A percentile compares a stretch with the other conserved stretches of the same genome.
Evolutionary conservation across 2,329 filamentous ascomycete genomes (phyloP).

Genomic region (Colletotrichum sp.): DNA sequence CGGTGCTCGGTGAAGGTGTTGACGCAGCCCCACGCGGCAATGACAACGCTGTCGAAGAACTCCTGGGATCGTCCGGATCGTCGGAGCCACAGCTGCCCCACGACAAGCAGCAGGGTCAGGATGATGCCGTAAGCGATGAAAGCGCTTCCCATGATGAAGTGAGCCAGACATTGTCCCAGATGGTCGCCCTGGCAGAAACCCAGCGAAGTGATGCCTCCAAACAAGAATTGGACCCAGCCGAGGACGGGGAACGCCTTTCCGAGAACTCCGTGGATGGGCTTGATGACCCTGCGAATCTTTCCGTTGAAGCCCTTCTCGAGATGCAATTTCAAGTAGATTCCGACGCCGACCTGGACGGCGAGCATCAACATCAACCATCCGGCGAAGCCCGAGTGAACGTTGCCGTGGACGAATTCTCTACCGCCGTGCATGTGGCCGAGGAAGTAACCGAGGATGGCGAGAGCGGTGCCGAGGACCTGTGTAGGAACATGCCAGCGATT

Average conservation of each 20-base stretch:
- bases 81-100: slow-evolving; percentile 86
- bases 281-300: slow-evolving; percentile 74
- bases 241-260: slow-evolving; percentile 88
- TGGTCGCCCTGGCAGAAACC: slow-evolving; percentile 95
- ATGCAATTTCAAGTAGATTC: slow-evolving; percentile 88
- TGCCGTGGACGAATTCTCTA: slow-evolving; percentile 76
- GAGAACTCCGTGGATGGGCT: slow-evolving; percentile 77
- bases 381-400: slow-evolving; percentile 84
- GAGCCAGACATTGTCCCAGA: slow-evolving; percentile 87
- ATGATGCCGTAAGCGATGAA: slow-evolving; percentile 95
- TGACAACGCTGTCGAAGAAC: slow-evolving; percentile 92
- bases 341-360: slow-evolving; percentile 76
- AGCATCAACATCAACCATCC: slow-evolving; percentile 82
- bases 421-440: slow-evolving; percentile 91
- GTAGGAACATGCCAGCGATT: slow-evolving; percentile 94
- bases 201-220: slow-evolving; percentile 89
- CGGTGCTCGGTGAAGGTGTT: slow-evolving; percentile 98
- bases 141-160: slow-evolving; percentile 98
- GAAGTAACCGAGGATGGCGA: slow-evolving; percentile 86
- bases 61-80: slow-evolving; percentile 88
- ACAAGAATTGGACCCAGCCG: slow-evolving; percentile 92
- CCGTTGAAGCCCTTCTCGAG: slow-evolving; percentile 84
- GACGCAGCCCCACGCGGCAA: slow-evolving; percentile 93
- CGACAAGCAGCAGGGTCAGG: slow-evolving; percentile 83
- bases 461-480: slow-evolving; percentile 74